Percentiles rank a stretch among this genome's conserved stretches.
phyloP scores from a whole-genome alignment of 371 early-diverging fungal genomes.

The Basidiobolus meristosporus region DNA sequence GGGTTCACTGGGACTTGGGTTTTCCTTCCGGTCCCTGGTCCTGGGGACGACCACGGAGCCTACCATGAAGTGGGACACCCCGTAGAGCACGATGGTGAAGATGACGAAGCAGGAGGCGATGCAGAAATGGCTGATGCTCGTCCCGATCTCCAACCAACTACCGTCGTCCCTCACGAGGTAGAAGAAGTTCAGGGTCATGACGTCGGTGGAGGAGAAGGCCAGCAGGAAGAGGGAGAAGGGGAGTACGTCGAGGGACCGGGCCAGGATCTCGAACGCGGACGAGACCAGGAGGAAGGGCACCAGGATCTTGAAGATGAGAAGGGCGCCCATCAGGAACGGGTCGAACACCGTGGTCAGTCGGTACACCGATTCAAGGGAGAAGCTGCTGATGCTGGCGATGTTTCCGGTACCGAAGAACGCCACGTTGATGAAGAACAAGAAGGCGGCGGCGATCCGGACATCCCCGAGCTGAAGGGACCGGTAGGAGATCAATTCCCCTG shows the following conservation, averaged over 20 bases:
- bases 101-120: slow-evolving; percentile 69
- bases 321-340: slow-evolving; percentile 76
- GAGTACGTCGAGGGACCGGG: slow-evolving; percentile 46
- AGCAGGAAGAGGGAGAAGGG: slow-evolving; percentile 68
- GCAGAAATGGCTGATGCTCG: slow-evolving; percentile 76
- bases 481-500: too few relatives aligned
- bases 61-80: slow-evolving; percentile 9
- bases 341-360: slow-evolving; percentile 75
- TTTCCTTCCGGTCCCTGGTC: too few relatives aligned
- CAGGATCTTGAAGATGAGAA: slow-evolving; percentile 71
- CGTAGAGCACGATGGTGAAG: slow-evolving; percentile 52
- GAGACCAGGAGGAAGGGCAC: slow-evolving; percentile 84
- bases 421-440: slow-evolving; percentile 74
- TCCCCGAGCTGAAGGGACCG: too few relatives aligned
- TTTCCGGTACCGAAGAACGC: slow-evolving; percentile 95
- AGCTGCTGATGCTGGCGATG: slow-evolving; percentile 72
- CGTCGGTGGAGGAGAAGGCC: slow-evolving; percentile 69
- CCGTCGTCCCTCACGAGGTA: slow-evolving; percentile 82
- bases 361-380: slow-evolving; percentile 78
- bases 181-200: slow-evolving; percentile 91
- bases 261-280: slow-evolving; percentile 55
- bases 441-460: too few relatives aligned
- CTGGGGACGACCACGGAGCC: not conserved
- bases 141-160: slow-evolving; percentile 94
- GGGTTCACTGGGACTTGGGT: too few relatives aligned